Percentiles rank a stretch among this genome's conserved stretches.
Evolutionary conservation across 1,284 basidiomycete genomes (phyloP).

Genomic region (Serendipita sp.): DNA sequence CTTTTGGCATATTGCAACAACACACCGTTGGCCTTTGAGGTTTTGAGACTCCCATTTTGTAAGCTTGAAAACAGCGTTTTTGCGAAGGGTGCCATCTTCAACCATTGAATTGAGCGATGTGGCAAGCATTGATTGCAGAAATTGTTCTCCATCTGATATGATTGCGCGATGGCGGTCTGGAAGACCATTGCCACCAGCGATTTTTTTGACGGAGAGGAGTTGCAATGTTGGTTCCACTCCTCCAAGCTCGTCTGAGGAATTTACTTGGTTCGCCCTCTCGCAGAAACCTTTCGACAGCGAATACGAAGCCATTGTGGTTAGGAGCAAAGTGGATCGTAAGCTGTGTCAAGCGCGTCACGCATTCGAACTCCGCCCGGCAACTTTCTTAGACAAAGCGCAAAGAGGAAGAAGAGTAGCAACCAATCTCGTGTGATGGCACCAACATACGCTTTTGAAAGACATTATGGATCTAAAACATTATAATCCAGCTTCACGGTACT

Average conservation of each 20-base stretch:
- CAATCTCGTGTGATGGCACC: neutral
- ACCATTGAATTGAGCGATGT: conserved; percentile 79
- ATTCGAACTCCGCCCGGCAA: neutral
- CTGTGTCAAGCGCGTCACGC: no score
- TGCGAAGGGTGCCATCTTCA: conserved; percentile 50
- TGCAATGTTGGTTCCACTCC: neutral
- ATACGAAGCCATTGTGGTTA: neutral
- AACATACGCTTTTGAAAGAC: neutral
- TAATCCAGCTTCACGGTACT: conserved; percentile 22
- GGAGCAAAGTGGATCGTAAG: neutral
- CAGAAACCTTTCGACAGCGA: neutral
- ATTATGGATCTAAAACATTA: neutral
- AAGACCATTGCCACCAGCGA: neutral
- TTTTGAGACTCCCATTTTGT: conserved; percentile 74
- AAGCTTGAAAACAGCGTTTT: conserved; percentile 61
- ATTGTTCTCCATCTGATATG: conserved; percentile 60
- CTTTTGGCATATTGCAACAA: neutral
- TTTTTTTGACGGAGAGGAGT: conserved; percentile 7
- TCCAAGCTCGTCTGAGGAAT: neutral
- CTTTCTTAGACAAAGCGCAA: neutral
- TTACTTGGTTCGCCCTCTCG: neutral
- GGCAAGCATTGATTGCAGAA: conserved; percentile 87
- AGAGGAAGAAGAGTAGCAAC: neutral
- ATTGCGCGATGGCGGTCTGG: conserved; percentile 19
- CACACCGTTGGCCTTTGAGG: conserved; percentile 39